Percentiles rank a stretch among this genome's conserved stretches.
Evolutionary conservation across 352 stramenopile genomes (phyloP).

Genomic region (Globisporangium radiosum): DNA sequence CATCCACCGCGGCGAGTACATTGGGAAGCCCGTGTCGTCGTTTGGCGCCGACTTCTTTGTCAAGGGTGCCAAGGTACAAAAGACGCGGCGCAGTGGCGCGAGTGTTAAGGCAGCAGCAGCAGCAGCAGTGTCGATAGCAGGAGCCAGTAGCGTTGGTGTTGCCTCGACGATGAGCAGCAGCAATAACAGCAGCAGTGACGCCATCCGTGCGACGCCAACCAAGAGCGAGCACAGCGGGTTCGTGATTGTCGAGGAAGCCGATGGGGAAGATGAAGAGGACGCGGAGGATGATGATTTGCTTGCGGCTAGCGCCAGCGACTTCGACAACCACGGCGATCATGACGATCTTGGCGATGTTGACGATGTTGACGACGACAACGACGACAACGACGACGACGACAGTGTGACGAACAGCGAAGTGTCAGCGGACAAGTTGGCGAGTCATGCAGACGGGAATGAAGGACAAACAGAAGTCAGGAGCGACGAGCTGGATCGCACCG

Average conservation of each 20-base stretch:
- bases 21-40: slow-evolving; percentile 58
- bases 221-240: not conserved
- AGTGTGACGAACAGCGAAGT: not conserved
- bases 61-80: slow-evolving; percentile 42
- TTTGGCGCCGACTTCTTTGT: slow-evolving; percentile 70
- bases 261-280: not conserved
- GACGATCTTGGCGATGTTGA: not conserved
- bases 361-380: not conserved
- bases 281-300: not conserved
- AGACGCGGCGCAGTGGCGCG: slow-evolving; percentile 10
- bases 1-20: slow-evolving; percentile 55
- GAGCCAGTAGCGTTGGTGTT: too few relatives aligned
- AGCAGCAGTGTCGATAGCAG: not conserved
- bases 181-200: not conserved
- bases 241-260: slow-evolving; percentile 10
- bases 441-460: not conserved
- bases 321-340: not conserved
- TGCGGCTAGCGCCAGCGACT: not conserved
- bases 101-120: not conserved
- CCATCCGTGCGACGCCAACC: not conserved
- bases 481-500: too few relatives aligned
- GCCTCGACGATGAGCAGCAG: too few relatives aligned
- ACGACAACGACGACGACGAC: slow-evolving; percentile 1
- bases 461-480: not conserved
- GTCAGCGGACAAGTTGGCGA: not conserved